Evolutionary conservation across 345 rosid genomes (phyloP).

Genomic region (Citrus sp.): DNA sequence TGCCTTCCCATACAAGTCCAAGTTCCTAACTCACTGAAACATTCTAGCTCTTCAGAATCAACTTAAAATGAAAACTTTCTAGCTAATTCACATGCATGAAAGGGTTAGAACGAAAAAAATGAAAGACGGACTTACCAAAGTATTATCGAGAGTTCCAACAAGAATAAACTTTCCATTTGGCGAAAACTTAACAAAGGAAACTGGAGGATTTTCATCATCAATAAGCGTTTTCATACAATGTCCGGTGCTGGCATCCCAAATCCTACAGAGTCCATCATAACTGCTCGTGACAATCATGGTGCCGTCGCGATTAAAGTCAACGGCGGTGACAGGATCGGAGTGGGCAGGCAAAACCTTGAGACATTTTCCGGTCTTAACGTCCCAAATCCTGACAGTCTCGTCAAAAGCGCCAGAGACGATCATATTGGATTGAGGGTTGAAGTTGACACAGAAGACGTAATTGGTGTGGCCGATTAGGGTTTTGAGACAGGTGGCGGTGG

Average conservation of each 20-base stretch:
- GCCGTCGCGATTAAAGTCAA: conserved; percentile 83
- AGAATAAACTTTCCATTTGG: conserved; percentile 94
- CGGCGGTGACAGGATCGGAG: conserved; percentile 89
- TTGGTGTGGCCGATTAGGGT: conserved; percentile 83
- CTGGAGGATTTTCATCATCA: conserved; percentile 93
- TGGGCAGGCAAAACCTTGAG: conserved; percentile 91
- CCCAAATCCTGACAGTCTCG: conserved; percentile 95
- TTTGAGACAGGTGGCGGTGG: conserved; percentile 56
- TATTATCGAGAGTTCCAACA: conserved; percentile 82
- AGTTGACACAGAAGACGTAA: conserved; percentile 73
- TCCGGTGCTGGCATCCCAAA: conserved; percentile 90
- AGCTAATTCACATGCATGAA: not conserved
- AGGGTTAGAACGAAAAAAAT: not conserved
- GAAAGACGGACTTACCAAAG: conserved; percentile 54
- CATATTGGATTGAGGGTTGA: conserved; percentile 86
- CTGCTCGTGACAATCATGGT: conserved; percentile 84
- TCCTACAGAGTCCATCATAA: conserved; percentile 84
- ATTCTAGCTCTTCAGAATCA: not conserved
- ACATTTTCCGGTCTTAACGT: conserved; percentile 80
- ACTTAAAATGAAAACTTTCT: not conserved
- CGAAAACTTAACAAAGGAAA: conserved; percentile 80
- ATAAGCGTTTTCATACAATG: conserved; percentile 84
- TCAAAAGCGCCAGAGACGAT: conserved; percentile 92
- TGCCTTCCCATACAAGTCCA: not conserved
- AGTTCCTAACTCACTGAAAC: not conserved